Percentiles rank a stretch among this genome's conserved stretches.
phyloP scores from a whole-genome alignment of 2,329 filamentous ascomycete genomes.

The Monilinia fructigena region DNA sequence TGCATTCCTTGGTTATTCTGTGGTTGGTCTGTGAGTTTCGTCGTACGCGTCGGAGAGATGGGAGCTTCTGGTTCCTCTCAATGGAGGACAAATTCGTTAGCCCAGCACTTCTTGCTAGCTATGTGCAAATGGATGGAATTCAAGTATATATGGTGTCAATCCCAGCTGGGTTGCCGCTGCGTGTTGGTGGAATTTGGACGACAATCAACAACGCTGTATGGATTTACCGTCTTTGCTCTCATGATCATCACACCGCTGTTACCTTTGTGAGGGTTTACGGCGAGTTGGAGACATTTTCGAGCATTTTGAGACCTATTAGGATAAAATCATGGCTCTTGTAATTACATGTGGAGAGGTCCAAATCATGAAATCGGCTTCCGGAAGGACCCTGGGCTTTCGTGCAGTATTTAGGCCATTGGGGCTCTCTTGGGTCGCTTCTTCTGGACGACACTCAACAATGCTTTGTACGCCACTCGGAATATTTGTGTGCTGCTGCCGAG shows the following conservation, averaged over 20 bases:
- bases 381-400: slow-evolving; percentile 63
- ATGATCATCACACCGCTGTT: slow-evolving; percentile 41
- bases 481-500: slow-evolving; percentile 57
- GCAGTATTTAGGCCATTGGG: slow-evolving; percentile 56
- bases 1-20: slow-evolving; percentile 43
- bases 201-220: slow-evolving; percentile 50
- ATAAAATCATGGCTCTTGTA: slow-evolving; percentile 54
- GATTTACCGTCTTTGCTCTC: slow-evolving; percentile 43
- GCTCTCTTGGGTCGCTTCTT: slow-evolving; percentile 59
- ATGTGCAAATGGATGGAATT: slow-evolving; percentile 38
- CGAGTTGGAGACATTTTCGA: slow-evolving; percentile 54
- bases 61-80: slow-evolving; percentile 40
- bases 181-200: slow-evolving; percentile 64
- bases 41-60: slow-evolving; percentile 42
- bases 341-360: slow-evolving; percentile 54
- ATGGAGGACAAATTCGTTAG: slow-evolving; percentile 42
- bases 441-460: slow-evolving; percentile 47
- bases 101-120: slow-evolving; percentile 40
- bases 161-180: slow-evolving; percentile 58
- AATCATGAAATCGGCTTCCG: slow-evolving; percentile 61
- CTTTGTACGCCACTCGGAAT: slow-evolving; percentile 50
- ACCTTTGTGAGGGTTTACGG: slow-evolving; percentile 44
- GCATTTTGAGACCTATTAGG: too few relatives aligned
- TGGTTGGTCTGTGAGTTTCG: too few relatives aligned
- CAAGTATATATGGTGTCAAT: slow-evolving; percentile 38